Evolutionary conservation across 768 basidiomycete species (phyloP), one percentile per base, ranked within the genome.

Genomic region (Holtermannia corniformis): DNA sequence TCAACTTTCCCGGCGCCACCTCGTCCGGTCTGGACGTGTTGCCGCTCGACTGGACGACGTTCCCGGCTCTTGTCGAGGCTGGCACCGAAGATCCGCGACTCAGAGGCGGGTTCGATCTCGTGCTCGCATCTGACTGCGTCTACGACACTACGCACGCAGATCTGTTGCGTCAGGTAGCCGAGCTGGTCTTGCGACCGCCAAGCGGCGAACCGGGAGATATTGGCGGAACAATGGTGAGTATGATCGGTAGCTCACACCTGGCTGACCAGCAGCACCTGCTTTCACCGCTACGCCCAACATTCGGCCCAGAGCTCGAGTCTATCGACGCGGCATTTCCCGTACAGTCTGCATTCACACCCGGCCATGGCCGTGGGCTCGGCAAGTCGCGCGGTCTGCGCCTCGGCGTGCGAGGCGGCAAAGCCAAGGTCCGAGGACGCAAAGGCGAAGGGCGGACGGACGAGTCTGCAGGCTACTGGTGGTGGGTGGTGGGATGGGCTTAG

Each of bases 91-190:
- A 14, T 4, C 24, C 19, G 19, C 4, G 50, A 49, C n/a, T 3
- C 14, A 16, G 10, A 41, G 21, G 51, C n/a, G 10, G 51, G 3
- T 72, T 70, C 50, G 68, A 72, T 51, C 53, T 72, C 26, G 62
- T 72, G 12, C 47, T 72, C 14, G 71, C 66, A 4, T 63, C 64
- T 16, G 71, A 72, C 49, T 72, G 71, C 51, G 71, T 72, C 3
- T 72, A 72, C 47, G 71, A 72, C 53, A 52, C 60, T 13, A 67
- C 68, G 2, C 71, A 72, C 46, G 68, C 71, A 20, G 57, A 58
- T 49, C 59, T 72, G 51, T 54, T 72, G 25, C 52, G 65, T 12
- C 49, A 70, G 48, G 67, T 68, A 11, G 63, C 56, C 4, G 45
- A 57, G 16, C 70, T 68, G 66, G 52, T 58, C 4, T 48, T 72